A percentile compares a stretch with the other conserved stretches of the same genome.
Evolutionary conservation across 1,284 basidiomycete species (phyloP).

Genomic region (Cryptococcus jaspeensis): DNA sequence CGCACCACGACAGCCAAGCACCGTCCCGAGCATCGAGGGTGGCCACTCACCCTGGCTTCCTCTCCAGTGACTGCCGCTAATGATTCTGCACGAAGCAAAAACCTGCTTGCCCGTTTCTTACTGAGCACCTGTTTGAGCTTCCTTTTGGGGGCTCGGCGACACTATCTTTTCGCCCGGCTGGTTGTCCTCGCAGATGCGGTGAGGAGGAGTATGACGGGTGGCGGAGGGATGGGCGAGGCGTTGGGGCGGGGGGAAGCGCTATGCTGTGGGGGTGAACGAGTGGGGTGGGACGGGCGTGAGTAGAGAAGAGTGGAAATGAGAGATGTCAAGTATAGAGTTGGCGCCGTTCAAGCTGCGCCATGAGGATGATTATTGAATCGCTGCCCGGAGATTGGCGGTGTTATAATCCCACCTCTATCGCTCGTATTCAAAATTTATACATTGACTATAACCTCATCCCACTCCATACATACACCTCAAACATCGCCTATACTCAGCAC

Average conservation of each 20-base stretch:
- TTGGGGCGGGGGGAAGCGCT: neutral
- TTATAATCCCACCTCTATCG: conserved; percentile 9
- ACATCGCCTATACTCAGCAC: neutral
- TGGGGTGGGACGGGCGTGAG: neutral
- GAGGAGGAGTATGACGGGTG: neutral
- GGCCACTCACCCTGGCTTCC: no score
- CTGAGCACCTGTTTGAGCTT: no score
- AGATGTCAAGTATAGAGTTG: neutral
- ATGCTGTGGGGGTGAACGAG: no score
- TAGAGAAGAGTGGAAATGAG: neutral
- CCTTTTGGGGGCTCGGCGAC: no score
- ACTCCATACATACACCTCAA: neutral
- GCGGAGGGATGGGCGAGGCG: neutral
- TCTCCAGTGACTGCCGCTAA: no score
- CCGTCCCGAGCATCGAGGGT: no score
- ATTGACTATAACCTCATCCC: neutral
- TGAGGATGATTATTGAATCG: neutral
- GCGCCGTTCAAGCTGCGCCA: neutral
- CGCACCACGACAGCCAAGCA: no score
- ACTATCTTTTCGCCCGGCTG: no score
- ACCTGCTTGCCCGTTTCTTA: no score
- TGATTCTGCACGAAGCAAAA: no score
- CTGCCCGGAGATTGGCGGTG: conserved; percentile 17
- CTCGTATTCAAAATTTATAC: conserved; percentile 4
- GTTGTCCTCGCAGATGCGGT: no score